A percentile compares a stretch with the other conserved stretches of the same genome.
Evolutionary conservation across 139 green algal species (phyloP).

Genomic region (Pleodorina starrii): DNA sequence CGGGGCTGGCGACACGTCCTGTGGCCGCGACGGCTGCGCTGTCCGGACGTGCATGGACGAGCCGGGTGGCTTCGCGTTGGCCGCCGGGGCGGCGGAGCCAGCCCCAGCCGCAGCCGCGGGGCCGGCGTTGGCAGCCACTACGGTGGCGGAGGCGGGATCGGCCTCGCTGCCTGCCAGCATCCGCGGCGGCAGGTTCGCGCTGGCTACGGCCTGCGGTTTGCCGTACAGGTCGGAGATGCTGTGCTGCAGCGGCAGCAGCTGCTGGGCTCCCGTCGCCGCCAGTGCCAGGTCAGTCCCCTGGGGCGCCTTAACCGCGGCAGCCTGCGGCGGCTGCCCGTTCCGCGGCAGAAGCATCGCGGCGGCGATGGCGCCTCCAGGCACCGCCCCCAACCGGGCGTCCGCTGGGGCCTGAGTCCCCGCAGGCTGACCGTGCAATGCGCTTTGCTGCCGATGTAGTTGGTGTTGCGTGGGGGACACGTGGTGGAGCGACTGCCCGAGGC

Average conservation of each 20-base stretch:
- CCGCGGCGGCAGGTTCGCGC: conserved; percentile 27
- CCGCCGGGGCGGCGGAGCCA: neutral
- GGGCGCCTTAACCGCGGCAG: neutral
- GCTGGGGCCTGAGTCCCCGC: too few species aligned
- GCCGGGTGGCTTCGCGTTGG: neutral
- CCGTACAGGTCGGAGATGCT: conserved; percentile 44
- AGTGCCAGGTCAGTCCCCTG: neutral
- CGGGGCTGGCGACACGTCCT: neutral
- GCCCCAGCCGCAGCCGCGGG: neutral
- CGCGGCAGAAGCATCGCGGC: too few species aligned
- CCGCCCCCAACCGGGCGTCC: too few species aligned
- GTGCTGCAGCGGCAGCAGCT: conserved; percentile 33
- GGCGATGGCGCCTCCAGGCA: too few species aligned
- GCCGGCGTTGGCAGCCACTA: neutral
- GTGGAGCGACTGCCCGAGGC: too few species aligned
- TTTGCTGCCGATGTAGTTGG: too few species aligned
- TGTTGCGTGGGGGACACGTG: too few species aligned
- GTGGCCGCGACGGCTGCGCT: neutral
- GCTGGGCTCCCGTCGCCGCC: neutral
- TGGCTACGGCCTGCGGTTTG: neutral
- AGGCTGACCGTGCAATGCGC: too few species aligned
- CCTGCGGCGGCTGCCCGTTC: too few species aligned
- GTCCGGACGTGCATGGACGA: neutral
- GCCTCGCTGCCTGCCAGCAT: conserved; percentile 30
- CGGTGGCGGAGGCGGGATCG: neutral